Percentiles rank a stretch among this genome's conserved stretches.
These are phyloP conservation scores for Ceratobasidium sp. DNA, from an alignment of 1,284 basidiomycete genomes.

Conservation along the genomic window DNA sequence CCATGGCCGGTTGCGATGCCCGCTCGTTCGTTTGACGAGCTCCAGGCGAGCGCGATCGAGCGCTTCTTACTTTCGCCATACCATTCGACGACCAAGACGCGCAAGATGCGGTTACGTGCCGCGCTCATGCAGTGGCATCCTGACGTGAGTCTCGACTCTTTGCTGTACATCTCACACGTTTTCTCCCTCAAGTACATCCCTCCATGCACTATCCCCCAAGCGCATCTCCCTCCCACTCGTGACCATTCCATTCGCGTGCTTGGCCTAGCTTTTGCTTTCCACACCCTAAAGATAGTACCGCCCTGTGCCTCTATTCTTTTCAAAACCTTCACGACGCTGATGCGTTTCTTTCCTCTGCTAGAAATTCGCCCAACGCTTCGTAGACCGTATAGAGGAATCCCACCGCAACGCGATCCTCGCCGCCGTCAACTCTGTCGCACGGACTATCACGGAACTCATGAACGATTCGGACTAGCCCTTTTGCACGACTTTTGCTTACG, in stretches of 20 bases:
- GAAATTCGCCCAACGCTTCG: slow-evolving; percentile 35
- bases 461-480: too few relatives aligned
- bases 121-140: slow-evolving; percentile 80
- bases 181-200: neutral
- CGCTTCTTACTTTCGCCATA: slow-evolving; percentile 69
- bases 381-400: neutral
- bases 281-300: slow-evolving; percentile 22
- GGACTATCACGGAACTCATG: too few relatives aligned
- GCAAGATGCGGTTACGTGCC: slow-evolving; percentile 68
- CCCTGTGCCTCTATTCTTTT: neutral
- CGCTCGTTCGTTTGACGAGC: slow-evolving; percentile 40
- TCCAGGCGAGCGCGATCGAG: slow-evolving; percentile 57
- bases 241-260: too few relatives aligned
- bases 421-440: too few relatives aligned
- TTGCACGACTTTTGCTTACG: too few relatives aligned
- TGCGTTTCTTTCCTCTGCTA: slow-evolving; percentile 6
- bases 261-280: neutral
- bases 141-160: slow-evolving; percentile 58
- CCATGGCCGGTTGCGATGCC: slow-evolving; percentile 68
- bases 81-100: slow-evolving; percentile 59
- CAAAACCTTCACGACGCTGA: slow-evolving; percentile 22
- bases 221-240: too few relatives aligned
- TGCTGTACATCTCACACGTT: neutral
- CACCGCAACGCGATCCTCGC: neutral
- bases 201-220: neutral